Evolutionary conservation across 345 rosid species (phyloP).

Genomic region (Linum lewisii): DNA sequence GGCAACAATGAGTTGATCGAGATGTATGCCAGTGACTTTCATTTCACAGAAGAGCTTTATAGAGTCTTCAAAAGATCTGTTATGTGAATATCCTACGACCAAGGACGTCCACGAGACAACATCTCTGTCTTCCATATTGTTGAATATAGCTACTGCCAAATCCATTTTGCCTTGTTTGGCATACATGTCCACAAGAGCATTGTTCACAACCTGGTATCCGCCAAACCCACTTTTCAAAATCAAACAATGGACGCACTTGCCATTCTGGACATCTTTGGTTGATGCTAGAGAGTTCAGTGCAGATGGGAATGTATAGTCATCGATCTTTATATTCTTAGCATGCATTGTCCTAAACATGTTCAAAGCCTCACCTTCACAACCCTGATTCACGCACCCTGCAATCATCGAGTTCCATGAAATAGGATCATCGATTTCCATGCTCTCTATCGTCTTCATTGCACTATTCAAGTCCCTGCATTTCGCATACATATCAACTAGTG

Average conservation of each 20-base stretch:
- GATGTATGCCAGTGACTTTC: slow-evolving; percentile 40
- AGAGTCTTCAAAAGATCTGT: slow-evolving; percentile 52
- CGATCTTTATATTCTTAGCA: slow-evolving; percentile 39
- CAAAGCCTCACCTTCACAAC: slow-evolving; percentile 53
- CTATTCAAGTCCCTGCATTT: slow-evolving; percentile 57
- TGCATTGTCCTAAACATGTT: slow-evolving; percentile 56
- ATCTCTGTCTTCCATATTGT: slow-evolving; percentile 53
- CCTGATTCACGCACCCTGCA: slow-evolving; percentile 61
- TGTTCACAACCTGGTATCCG: slow-evolving; percentile 47
- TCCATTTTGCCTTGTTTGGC: slow-evolving; percentile 59
- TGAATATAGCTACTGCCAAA: slow-evolving; percentile 50
- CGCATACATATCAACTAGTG: slow-evolving; percentile 77
- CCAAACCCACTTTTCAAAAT: slow-evolving; percentile 66
- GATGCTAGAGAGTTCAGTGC: slow-evolving; percentile 58
- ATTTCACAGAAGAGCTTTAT: slow-evolving; percentile 53
- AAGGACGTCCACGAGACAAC: slow-evolving; percentile 90
- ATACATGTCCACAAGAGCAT: slow-evolving; percentile 84
- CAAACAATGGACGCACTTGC: slow-evolving; percentile 56
- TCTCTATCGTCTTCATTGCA: slow-evolving; percentile 40
- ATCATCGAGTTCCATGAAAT: slow-evolving; percentile 85
- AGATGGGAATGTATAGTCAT: slow-evolving; percentile 61
- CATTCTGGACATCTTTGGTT: slow-evolving; percentile 28
- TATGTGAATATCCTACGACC: slow-evolving; percentile 63
- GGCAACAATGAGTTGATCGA: slow-evolving; percentile 56
- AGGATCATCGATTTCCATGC: slow-evolving; percentile 45